phyloP scores from a whole-genome alignment of 2,329 filamentous ascomycete species.

The Venturia asperata region DNA sequence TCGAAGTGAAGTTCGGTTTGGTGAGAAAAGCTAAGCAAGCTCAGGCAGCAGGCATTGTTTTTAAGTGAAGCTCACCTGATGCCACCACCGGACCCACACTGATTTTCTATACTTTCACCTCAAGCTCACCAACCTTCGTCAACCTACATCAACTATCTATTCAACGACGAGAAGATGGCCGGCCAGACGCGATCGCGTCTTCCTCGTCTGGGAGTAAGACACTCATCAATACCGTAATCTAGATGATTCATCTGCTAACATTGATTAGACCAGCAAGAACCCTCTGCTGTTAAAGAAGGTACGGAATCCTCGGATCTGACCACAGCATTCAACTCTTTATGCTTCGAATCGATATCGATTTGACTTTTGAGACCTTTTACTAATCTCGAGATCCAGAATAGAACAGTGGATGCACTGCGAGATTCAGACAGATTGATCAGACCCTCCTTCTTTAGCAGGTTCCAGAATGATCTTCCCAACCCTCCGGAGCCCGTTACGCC shows the following conservation, averaged over 20 bases:
- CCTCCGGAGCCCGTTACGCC: not conserved
- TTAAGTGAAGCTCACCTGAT: not conserved
- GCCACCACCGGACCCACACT: not conserved
- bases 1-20: conserved; percentile 5
- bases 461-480: not conserved
- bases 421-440: not conserved
- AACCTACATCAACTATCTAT: not conserved
- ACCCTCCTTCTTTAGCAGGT: not conserved
- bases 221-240: not conserved
- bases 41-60: not conserved
- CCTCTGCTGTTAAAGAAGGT: not conserved
- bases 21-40: not conserved
- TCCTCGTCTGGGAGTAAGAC: not conserved
- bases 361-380: not conserved
- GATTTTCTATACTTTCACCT: not conserved
- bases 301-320: not conserved
- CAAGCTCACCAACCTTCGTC: not conserved
- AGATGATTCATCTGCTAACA: not conserved
- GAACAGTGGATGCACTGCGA: not conserved
- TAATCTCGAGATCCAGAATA: not conserved
- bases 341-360: not conserved
- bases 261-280: conserved; percentile 2
- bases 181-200: not conserved
- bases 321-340: not conserved
- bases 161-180: not conserved